Evolutionary conservation across 192 early-diverging fungal genomes (phyloP), one percentile per base, ranked within the genome.

Genomic region (Geosiphon pyriformis): DNA sequence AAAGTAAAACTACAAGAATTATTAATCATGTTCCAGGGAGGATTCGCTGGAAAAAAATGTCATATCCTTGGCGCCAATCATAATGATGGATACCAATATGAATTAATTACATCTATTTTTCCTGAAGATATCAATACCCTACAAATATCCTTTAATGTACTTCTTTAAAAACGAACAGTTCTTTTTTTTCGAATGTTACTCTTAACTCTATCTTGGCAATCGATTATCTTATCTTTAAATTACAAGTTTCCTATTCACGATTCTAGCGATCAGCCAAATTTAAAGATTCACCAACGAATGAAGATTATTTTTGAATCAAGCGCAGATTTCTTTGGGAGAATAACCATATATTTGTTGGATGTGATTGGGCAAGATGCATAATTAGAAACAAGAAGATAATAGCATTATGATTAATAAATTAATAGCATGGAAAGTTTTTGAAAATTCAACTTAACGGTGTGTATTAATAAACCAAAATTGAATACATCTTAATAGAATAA

Each of bases 251-350:
- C 83, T 0, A 64, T 68, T 18, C 17, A 34, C 11, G 67, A 72
- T n/a, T 8, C 54, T 6, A 67, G 61, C 0, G 34, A 54, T 56
- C 50, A 57, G 1, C 30, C 0, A 25, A 70, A 50, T 42, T 67
- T 64, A 1, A 70, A 68, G 12, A 29, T 72, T 23, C 68, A 80
- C 12, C 61, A 71, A 23, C 60, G 72, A 51, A 57, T 90, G 34
- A 87, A 87, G 63, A 77, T 94, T 17, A 67, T 94, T 4, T 91
- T 92, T 72, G 79, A 78, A 49, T 74, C 74, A 26, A 88, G 89
- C 72, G 88, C 91, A 1, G 92, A 94, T 68, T 93, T 94, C 77
- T 93, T 88, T 74, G 93, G 93, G 23, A 77, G 93, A 47, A 84
- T 93, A 32, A 83, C 87, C 30, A 71, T 94, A 10, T 94, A 94